Base-by-base conservation (phyloP, 2,329 filamentous ascomycete genomes). In the Bisporella sp. region DNA sequence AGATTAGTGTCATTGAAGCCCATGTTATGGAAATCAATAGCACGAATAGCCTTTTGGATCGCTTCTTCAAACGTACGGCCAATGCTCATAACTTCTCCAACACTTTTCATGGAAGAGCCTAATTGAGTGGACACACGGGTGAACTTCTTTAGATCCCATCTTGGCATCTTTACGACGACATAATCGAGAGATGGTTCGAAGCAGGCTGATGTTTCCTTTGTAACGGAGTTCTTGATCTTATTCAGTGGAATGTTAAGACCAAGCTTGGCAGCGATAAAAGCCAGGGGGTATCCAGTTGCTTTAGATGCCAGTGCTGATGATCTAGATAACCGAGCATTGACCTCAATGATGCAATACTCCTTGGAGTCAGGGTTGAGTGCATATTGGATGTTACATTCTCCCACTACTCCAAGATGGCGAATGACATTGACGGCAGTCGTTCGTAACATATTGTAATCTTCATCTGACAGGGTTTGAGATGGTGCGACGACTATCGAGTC, bases 121-220 rank as follows among this genome's bases (percentile, higher is more conserved):
- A 99, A 85, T 65, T 95, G 86, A 1, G 91, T 97, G 4, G 92
- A 97, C 28, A 97, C 93, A 59, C 93, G 84, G 31, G 89, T 95
- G 71, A 99, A 99, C 73, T 99, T 99, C 78, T 97, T 97, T 65
- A 99, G 72, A 72, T 99, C 93, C 93, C 93, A 99, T 61, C 93
- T 82, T 44, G 93, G 93, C 75, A 99, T 97, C 81, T 99, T 99
- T 61, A 97, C 92, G 13, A 97, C 93, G 47, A 95, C 89, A 67
- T 99, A 99, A 69, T 99, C 93, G 11, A 99, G 82, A 11, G 93
- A 97, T 29, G 93, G 93, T 74, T 99, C 93, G 68, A 99, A 99
- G 77, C 93, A 97, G 50, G 93, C 93, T 64, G 89, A 96, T 1
- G 93, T 99, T 48, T 87, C 85, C 72, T 93, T 92, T 50, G 93